Evolutionary conservation across 2,329 filamentous ascomycete genomes (phyloP), one percentile per base, ranked within the genome.

Genomic region (Chaetoscypha palmicola): DNA sequence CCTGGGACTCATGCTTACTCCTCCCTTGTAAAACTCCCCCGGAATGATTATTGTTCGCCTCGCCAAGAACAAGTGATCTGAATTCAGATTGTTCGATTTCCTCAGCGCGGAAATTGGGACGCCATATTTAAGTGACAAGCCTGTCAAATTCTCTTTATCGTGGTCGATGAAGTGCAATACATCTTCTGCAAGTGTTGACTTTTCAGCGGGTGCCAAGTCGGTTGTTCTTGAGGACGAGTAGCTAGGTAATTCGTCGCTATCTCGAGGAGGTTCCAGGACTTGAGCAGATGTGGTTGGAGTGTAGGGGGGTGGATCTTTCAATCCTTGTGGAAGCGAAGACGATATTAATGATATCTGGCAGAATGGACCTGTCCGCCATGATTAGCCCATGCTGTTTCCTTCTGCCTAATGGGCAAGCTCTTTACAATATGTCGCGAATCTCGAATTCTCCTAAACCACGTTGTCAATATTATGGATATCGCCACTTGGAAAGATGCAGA

Each of bases 121-220:
- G 36, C 71, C 70, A 59, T 92, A 92, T 19, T 78, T 74, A 5
- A 92, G 68, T 1, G 83, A 82, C 12, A 92, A 67, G 1, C 82
- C 84, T 16, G 69, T 56, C 52, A 91, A 66, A 8, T 74, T 81
- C 60, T 92, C 86, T 48, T 74, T 70, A n/a, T 68, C 65, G 45
- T 84, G 81, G 56, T 85, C 71, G 38, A 92, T 68, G 63, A 88
- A 88, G 62, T 92, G 86, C 11, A 90, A 67, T 2, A 79, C 78
- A 62, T 89, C 83, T 46, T 77, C 71, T n/a, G 69, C 67, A 26
- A 47, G 41, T 58, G 52, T 37, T 36, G 41, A 19, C 28, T 37
- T 60, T 50, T 51, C 60, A 12, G 43, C 47, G 24, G 38, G 38
- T 4, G 41, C 32, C 21, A 42, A 31, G 1, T 37, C 41, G 14